Evolutionary conservation across 352 stramenopile species (phyloP), one percentile per base, ranked within the genome.

Genomic region (Phytopythium sindhum): DNA sequence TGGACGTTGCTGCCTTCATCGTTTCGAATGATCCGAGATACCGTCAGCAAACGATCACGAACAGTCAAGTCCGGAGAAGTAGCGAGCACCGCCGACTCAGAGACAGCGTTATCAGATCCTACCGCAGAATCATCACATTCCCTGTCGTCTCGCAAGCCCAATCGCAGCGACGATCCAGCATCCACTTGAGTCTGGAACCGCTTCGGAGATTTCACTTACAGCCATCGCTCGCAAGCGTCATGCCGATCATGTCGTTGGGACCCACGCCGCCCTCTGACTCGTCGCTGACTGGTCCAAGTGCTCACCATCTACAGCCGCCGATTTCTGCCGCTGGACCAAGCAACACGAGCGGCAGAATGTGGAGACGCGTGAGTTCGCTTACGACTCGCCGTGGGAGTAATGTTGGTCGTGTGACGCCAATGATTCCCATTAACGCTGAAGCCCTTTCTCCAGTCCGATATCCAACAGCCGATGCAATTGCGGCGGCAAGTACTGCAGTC

Each of bases 1-100:
- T 57, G 28, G 51, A 57, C 21, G 51, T 57, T 3, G 51, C 51
- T 4, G 51, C 51, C 28, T 57, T 57, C 26, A 53, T 42, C 26
- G 44, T 35, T 9, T 51, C 10, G 8, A 61, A 35, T 28, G 41
- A 61, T 26, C 56, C 56, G 0, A 31, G 26, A 19, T 53, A 50
- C 28, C 37, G 29, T 17, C 26, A 28, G 39, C 39, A 61, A 8
- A 61, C n/a, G 17, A 26, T 42, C 4, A 17, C 2, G 21, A 42
- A 44, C 28, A 52, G 50, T 11, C 50, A 56, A 2, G 26, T 24
- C 12, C 28, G 28, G 51, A 42, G 39, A 44, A 44, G 17, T 39
- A 41, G 29, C 29, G 29, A 57, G 21, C 17, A 17, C 12, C 15
- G 17, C 9, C 15, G 41, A 17, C n/a, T 33, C n/a, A 23, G 12